A percentile compares a stretch with the other conserved stretches of the same genome.
These are phyloP conservation scores for Creolimax fragrantissima DNA, from an alignment of 78 protist species.

Conservation along the genomic window DNA sequence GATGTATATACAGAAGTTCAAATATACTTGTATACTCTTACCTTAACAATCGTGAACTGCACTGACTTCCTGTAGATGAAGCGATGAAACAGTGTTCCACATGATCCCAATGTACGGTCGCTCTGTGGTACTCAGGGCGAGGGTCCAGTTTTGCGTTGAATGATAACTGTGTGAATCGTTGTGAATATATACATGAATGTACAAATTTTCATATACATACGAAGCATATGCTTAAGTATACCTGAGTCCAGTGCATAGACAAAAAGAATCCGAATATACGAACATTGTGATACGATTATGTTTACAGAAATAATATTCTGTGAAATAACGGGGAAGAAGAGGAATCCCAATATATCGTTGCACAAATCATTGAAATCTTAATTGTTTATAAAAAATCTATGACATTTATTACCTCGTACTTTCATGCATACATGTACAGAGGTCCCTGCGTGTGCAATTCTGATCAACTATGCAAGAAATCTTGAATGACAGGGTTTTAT, in stretches of 20 bases:
- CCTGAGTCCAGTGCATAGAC: background rate
- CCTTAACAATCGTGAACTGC: background rate
- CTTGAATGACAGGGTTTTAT: too few species aligned
- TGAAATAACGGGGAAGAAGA: background rate
- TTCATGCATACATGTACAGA: too few species aligned
- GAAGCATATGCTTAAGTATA: background rate
- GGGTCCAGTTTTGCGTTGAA: background rate
- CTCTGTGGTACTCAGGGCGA: constrained; percentile 1
- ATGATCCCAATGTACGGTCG: background rate
- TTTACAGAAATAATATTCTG: background rate
- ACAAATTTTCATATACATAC: background rate
- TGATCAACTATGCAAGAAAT: too few species aligned
- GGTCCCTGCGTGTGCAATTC: too few species aligned
- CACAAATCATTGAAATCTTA: too few species aligned
- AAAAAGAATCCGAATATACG: background rate
- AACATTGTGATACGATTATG: background rate
- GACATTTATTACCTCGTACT: too few species aligned
- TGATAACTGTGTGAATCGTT: background rate
- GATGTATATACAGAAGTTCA: background rate
- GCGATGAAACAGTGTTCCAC: background rate
- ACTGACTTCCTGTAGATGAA: background rate
- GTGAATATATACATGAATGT: background rate
- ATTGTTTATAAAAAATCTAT: too few species aligned
- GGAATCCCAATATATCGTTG: too few species aligned
- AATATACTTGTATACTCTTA: background rate